phyloP scores from a whole-genome alignment of 768 basidiomycete species.

The Gloeopeniophorella convolvens region DNA sequence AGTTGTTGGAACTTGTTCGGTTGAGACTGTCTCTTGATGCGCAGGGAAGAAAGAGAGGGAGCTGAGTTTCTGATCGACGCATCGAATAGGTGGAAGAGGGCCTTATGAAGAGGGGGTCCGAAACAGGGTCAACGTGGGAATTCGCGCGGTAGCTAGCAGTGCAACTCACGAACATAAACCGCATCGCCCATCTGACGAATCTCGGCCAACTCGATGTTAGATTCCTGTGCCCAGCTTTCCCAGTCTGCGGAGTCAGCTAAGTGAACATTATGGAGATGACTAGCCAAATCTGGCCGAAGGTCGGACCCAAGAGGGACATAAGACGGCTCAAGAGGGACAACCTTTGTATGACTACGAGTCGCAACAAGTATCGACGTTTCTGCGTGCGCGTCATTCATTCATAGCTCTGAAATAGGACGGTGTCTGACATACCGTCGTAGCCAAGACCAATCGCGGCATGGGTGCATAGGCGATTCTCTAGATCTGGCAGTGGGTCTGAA shows the following conservation, averaged over 20 bases:
- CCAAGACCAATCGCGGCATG: slow-evolving; percentile 18
- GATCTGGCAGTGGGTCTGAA: neutral
- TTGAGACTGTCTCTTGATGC: neutral
- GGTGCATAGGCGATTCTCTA: slow-evolving; percentile 10
- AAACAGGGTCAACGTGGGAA: no score
- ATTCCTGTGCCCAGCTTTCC: slow-evolving; percentile 19
- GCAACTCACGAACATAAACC: slow-evolving; percentile 10
- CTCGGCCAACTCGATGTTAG: slow-evolving; percentile 17
- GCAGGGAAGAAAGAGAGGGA: slow-evolving; percentile 14
- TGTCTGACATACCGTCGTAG: slow-evolving; percentile 12
- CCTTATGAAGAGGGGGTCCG: slow-evolving; percentile 2
- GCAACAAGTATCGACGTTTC: slow-evolving; percentile 19
- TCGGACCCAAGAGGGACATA: slow-evolving; percentile 8
- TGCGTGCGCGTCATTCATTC: neutral
- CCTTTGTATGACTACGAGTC: slow-evolving; percentile 15
- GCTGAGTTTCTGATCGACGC: slow-evolving; percentile 9
- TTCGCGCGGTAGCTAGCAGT: no score
- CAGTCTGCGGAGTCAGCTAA: slow-evolving; percentile 13
- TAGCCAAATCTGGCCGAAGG: slow-evolving; percentile 5
- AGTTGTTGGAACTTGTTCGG: neutral
- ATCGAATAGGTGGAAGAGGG: slow-evolving; percentile 15
- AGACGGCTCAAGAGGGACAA: slow-evolving; percentile 1
- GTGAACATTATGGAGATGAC: slow-evolving; percentile 7
- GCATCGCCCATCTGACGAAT: slow-evolving; percentile 18
- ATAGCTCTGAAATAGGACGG: neutral